Percentiles rank a stretch among this genome's conserved stretches.
phyloP scores from a whole-genome alignment of 495 filamentous ascomycete species.

The Neurospora sp. region DNA sequence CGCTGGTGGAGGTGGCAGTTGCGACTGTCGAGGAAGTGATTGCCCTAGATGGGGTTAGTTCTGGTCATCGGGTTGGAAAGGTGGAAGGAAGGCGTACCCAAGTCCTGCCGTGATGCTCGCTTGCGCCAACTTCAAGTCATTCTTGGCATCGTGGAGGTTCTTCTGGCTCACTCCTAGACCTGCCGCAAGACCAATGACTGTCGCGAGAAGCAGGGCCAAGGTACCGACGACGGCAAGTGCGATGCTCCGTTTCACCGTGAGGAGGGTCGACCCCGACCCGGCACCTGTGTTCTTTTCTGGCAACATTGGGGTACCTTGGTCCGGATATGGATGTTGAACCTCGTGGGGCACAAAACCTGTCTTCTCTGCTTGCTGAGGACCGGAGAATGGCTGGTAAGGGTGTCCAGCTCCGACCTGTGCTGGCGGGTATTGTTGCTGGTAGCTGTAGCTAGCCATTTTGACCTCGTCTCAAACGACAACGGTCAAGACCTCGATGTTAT shows the following conservation, averaged over 20 bases:
- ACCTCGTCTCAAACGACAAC: neutral
- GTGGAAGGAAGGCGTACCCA: neutral
- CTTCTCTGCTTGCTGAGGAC: neutral
- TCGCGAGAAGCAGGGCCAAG: constrained; percentile 4
- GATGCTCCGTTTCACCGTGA: constrained; percentile 14
- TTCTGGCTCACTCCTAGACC: constrained; percentile 22
- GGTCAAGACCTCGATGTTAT: neutral
- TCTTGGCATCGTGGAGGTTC: constrained; percentile 9
- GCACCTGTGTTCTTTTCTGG: neutral
- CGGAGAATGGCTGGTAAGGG: neutral
- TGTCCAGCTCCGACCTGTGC: neutral
- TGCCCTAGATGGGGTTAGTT: neutral
- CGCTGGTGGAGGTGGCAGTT: neutral
- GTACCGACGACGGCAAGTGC: constrained; percentile 2
- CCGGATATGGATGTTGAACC: neutral
- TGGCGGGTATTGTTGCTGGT: neutral
- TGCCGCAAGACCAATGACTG: constrained; percentile 18
- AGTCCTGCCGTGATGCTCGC: constrained; percentile 4
- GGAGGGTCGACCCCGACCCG: neutral
- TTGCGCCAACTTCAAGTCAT: constrained; percentile 8
- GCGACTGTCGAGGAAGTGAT: neutral
- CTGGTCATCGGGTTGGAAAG: neutral
- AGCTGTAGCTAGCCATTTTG: neutral
- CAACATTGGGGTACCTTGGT: neutral
- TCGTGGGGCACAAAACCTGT: neutral